phyloP scores from a whole-genome alignment of 139 green algal genomes.

The Gonium pectorale region DNA sequence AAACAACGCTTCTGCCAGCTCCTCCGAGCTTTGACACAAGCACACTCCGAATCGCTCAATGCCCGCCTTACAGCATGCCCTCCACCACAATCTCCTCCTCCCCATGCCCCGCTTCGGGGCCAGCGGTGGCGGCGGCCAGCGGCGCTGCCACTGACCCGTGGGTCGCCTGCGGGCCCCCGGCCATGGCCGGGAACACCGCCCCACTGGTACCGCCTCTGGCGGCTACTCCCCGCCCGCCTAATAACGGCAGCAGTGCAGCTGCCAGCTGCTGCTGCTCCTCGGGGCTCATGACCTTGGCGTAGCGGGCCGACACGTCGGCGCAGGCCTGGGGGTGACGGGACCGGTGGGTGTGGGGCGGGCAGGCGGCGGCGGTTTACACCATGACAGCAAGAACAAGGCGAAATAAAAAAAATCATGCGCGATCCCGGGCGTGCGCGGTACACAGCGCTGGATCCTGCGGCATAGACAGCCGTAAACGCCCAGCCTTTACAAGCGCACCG shows the following conservation, averaged over 20 bases:
- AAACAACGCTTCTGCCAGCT: too few species aligned
- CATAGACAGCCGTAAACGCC: background rate
- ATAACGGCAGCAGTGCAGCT: slow-evolving; percentile 7
- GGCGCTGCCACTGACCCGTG: too few species aligned
- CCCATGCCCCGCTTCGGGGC: too few species aligned
- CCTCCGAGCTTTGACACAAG: too few species aligned
- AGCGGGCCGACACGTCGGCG: slow-evolving; percentile 20
- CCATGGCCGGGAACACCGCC: too few species aligned
- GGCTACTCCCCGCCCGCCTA: background rate
- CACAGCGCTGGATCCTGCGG: background rate
- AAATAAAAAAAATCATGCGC: background rate
- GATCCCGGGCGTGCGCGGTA: background rate
- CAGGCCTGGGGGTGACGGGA: slow-evolving; percentile 1
- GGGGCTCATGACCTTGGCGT: slow-evolving; percentile 8
- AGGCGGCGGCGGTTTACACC: background rate
- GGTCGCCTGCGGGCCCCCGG: too few species aligned
- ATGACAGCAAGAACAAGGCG: background rate
- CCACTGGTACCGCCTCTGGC: too few species aligned
- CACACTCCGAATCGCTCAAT: too few species aligned
- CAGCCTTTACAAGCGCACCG: too few species aligned
- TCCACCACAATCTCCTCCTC: too few species aligned
- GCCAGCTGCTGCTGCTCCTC: slow-evolving; percentile 32
- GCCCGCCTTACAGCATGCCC: too few species aligned
- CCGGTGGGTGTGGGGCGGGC: background rate
- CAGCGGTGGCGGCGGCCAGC: too few species aligned